Base-by-base conservation (phyloP, 2,329 filamentous ascomycete species). In the Penicillium hordei region DNA sequence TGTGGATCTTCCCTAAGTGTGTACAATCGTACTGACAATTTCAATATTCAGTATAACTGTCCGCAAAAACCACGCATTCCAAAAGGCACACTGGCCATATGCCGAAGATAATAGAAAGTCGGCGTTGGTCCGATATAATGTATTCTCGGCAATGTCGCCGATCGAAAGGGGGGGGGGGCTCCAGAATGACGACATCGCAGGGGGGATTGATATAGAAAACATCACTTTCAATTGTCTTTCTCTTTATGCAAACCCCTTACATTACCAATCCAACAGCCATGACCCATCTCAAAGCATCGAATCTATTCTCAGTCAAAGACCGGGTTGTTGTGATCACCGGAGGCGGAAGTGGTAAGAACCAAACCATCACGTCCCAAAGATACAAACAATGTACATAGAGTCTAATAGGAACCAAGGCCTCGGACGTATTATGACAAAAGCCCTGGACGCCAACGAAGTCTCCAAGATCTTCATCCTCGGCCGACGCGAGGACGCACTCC, bases 391-490 rank as follows among this genome's bases (percentile, higher is more conserved):
- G 15, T 5, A 25, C 29, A 44, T 4, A 25, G 1, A 38, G 17
- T 5, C 60, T 60, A 38, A 64, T 8, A 9, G 5, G 27, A 27
- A 10, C 3, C 29, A 38, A 76, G 75, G 75, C 23, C 64, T 81
- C 17, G 79, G 79, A 1, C 69, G 78, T 4, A 78, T 76, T 60
- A 78, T 80, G 58, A 76, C 79, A 6, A 69, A 73, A 52, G 78
- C 79, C 0, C 68, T 80, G 0, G 75, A 71, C 1, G 70, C 72
- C 25, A 82, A 82, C 39, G 79, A 81, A 17, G 81, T 81, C 15
- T 75, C 76, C 42, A 82, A 79, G 60, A 79, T 84, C 43, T 83
- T 83, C 68, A 80, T 84, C 53, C 70, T 83, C 10, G 81, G 81
- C 13, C 77, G 82, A 4, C 79, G 81, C 3, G 70, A 75, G 59